Base-by-base conservation (phyloP, 257 asterid genomes). In the Penstemon newberryi region DNA sequence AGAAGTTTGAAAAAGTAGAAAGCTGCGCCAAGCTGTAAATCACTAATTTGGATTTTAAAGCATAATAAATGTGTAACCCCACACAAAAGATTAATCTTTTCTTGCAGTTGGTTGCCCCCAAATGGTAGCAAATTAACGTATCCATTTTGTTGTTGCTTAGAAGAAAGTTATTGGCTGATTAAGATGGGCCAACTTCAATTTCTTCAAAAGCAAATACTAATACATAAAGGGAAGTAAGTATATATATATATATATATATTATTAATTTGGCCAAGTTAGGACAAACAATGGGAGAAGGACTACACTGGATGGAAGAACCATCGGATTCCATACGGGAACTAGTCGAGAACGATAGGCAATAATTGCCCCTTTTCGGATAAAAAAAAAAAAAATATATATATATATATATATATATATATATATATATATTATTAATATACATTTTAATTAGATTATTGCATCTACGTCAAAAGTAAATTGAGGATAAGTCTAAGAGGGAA, bases 71-170 rank as follows among this genome's bases (percentile, higher is more conserved):
- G 46, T 25, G 42, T 66, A 8, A 62, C 45, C 64, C 64, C 57
- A 51, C 65, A 45, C 63, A 63, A 56, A 43, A 12, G 33, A 66
- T 42, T 59, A 13, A 70, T 50, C 56, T 66, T 70, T 53, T 54
- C 64, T 57, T 7, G 74, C 62, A 68, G 70, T 72, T 55, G 72
- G 67, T 60, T 37, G 49, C 63, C 75, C 67, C 53, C 44, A 47
- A 70, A 41, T 59, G 74, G 65, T 50, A 65, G 56, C 74, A 56
- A 45, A 70, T 51, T 15, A 51, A 66, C 4, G 59, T 62, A 71
- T 62, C 74, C 41, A 41, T 11, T 72, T 73, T 65, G 59, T 37
- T 41, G 56, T 72, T 76, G 77, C 74, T 71, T 71, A 64, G 63
- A 70, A 68, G 38, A 63, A 54, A 59, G n/a, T 69, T 49, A 25